A percentile compares a stretch with the other conserved stretches of the same genome.
Evolutionary conservation across 768 basidiomycete genomes (phyloP).

Genomic region (Steccherinum ochraceum): DNA sequence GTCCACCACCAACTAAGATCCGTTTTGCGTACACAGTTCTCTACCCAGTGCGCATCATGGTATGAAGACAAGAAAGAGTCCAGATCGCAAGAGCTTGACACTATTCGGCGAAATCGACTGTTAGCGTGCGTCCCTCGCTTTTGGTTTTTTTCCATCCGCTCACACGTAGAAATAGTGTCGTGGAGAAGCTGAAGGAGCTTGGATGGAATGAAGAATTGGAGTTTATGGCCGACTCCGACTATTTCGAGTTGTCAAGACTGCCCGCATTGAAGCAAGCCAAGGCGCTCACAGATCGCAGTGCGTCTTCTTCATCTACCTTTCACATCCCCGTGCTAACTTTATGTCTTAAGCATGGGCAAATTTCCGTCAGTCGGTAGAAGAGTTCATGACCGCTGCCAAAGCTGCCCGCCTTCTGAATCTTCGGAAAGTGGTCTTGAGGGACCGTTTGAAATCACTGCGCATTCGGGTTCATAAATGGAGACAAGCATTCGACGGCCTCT

Average conservation of each 20-base stretch:
- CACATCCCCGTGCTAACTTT: background rate
- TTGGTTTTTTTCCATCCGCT: background rate
- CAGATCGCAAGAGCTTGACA: background rate
- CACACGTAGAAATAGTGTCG: constrained; percentile 2
- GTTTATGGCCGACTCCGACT: background rate
- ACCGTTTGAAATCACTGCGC: background rate
- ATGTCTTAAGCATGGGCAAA: background rate
- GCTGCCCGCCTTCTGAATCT: background rate
- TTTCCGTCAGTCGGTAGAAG: background rate
- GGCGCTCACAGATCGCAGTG: background rate
- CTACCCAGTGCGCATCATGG: background rate
- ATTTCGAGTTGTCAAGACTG: background rate
- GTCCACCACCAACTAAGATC: background rate
- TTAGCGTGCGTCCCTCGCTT: background rate
- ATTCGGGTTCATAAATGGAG: background rate
- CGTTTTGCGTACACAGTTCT: background rate
- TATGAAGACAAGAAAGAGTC: background rate
- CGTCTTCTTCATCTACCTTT: background rate
- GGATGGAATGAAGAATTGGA: background rate
- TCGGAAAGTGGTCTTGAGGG: background rate
- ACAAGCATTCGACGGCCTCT: background rate
- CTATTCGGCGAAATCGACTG: background rate
- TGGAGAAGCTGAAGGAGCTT: background rate
- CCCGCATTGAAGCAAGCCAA: background rate
- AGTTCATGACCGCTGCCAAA: background rate